Evolutionary conservation across 1,284 basidiomycete genomes (phyloP), one percentile per base, ranked within the genome.

Genomic region (Hypsizygus ulmarius): DNA sequence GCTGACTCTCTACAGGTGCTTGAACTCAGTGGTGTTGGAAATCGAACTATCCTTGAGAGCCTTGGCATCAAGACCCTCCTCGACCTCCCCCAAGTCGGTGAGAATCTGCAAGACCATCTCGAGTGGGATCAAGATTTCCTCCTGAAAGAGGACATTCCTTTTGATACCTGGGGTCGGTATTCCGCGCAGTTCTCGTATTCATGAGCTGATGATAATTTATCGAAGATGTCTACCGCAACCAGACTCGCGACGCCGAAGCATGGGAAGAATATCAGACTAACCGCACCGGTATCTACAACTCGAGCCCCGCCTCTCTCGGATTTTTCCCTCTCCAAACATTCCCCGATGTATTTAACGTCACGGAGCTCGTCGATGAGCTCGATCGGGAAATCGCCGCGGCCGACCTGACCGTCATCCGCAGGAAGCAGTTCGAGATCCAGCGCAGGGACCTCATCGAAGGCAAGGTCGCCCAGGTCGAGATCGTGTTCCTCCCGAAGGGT

Each of bases 271-370:
- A 46, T 45, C 35, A 48, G 28, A 43, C 48, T 33, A 53, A 53
- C 41, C 30, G 39, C 14, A 53, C 52, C 35, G 52, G 52, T 11
- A 12, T 50, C 42, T 53, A 50, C 45, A 50, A 47, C 34, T 18
- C 52, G 29, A 50, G 45, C 28, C 48, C 48, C 11, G 39, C 39
- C 12, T 47, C 48, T 2, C 44, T 53, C 10, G 47, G 40, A 25
- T 53, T 53, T 45, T 53, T 48, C 47, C 47, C 51, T n/a, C 48
- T 53, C 35, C 51, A 53, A 25, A 53, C 48, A 16, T 54, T 54
- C 46, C 45, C 46, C 15, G 39, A 54, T 2, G 48, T 45, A 7
- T 50, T 51, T 45, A 49, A 54, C 43, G 45, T 54, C 43, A 39
- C 45, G 14, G 48, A 44, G 8, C 39, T 54, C 3, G 42, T 54